Evolutionary conservation across 345 rosid species (phyloP), one percentile per base, ranked within the genome.

Genomic region (Eucalyptus pauciflora): DNA sequence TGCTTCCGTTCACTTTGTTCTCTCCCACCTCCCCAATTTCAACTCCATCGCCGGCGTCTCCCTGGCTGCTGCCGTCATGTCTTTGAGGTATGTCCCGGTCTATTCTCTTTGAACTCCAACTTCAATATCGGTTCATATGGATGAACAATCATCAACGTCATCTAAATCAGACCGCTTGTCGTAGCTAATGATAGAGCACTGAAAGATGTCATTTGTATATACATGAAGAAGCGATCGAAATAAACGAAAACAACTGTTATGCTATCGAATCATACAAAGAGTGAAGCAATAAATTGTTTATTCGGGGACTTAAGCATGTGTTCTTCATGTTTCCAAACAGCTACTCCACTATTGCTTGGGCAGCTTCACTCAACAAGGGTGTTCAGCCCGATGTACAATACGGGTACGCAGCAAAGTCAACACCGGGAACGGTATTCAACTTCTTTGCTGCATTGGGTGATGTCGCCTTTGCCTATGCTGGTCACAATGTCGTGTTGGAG

Each of bases 21-120:
- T 96, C 48, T 94, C 98, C 90, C 99, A 96, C 33, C 96, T 95
- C 87, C 99, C 99, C 89, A 96, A 96, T 89, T 96, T 96, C 92
- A 94, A 96, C 94, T 92, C 99, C 91, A 93, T 96, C 91, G 76
- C 97, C 9, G 94, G 94, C 8, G 95, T 96, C 87, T 96, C 99
- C 41, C 89, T 96, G 86, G 95, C 96, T 4, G 99, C 99, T 5
- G 99, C 98, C 2, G 93, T 95, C 89, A 96, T 96, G 99, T 96
- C 98, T 64, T 89, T 96, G 89, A 94, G 96, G 97, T 94, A 91
- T 31, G 15, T 25, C 14, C 46, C 13, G 2, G 46, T 51, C 8
- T 11, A 58, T 52, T 62, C 46, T 60, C 50, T 51, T 33, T 76
- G 48, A 76, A 33, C 24, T 33, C 45, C 43, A 69, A 33, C 81